phyloP scores from a whole-genome alignment of 129 eudicot genomes.

The Pittosporum tobira region DNA sequence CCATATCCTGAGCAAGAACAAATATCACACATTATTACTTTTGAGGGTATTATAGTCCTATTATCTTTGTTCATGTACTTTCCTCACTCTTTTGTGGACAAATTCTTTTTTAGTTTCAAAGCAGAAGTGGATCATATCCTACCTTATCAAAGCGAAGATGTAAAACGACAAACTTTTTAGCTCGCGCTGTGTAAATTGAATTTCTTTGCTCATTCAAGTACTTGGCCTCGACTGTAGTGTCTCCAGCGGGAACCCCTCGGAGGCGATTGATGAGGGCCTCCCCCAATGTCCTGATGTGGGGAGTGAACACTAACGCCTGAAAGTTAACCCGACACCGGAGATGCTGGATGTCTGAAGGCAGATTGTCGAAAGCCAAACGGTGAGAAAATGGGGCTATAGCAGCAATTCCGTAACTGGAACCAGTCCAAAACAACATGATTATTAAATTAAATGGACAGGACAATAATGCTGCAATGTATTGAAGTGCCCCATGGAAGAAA shows the following conservation, averaged over 20 bases:
- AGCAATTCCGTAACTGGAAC: slow-evolving; percentile 77
- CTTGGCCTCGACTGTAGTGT: slow-evolving; percentile 11
- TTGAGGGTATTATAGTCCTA: too few species aligned
- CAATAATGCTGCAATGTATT: too few species aligned
- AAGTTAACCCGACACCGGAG: slow-evolving; percentile 92
- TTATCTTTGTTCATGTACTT: too few species aligned
- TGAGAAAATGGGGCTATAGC: slow-evolving; percentile 94
- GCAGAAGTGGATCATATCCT: slow-evolving; percentile 11
- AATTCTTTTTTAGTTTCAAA: neutral
- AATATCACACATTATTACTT: neutral
- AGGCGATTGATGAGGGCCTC: slow-evolving; percentile 68
- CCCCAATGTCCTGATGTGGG: slow-evolving; percentile 61
- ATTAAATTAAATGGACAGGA: too few species aligned
- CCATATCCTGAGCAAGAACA: slow-evolving; percentile 72
- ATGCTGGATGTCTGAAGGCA: slow-evolving; percentile 68
- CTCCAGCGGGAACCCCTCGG: slow-evolving; percentile 29
- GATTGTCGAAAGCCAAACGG: slow-evolving; percentile 83
- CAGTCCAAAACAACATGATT: neutral
- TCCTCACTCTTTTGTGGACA: neutral
- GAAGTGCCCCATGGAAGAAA: too few species aligned
- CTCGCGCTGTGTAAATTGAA: slow-evolving; percentile 18
- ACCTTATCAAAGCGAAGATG: slow-evolving; percentile 98
- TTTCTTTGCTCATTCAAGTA: slow-evolving; percentile 15
- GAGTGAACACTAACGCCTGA: slow-evolving; percentile 70
- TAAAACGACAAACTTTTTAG: slow-evolving; percentile 71